Base-by-base conservation (phyloP, 2,329 filamentous ascomycete genomes). In the Intubia oerlemansii region DNA sequence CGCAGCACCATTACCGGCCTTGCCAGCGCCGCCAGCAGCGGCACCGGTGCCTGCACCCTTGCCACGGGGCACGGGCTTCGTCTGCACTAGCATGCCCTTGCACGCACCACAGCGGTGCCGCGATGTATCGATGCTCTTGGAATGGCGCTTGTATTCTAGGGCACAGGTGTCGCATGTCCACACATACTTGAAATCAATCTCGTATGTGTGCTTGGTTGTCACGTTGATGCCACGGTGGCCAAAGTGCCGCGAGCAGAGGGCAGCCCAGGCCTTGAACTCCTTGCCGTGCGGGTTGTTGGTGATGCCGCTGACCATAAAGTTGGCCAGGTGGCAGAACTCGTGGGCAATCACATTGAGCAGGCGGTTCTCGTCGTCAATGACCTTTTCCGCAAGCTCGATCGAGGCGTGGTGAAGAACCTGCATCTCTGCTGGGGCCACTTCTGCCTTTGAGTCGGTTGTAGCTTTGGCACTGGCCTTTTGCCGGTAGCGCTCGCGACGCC, bases 301-400 rank as follows among this genome's bases (percentile, higher is more conserved):
- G 10, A 40, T 20, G 20, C 72, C 68, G 27, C 63, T 73, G 36
- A 95, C 57, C 69, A 95, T 90, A 48, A 85, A 93, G 42, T 82
- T 91, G 24, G 80, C 74, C 2, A 95, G 55, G 44, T 98, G 88
- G 48, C 88, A 95, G 54, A 88, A 95, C 42, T 98, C 88, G 47
- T 98, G 88, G 0, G 85, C 81, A n/a, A 95, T 53, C 0, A 88
- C 82, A 47, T 93, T 93, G 37, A 88, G 61, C 2, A 95, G 62
- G 4, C 80, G 68, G 33, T 75, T 51, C 39, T 78, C 67, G 42
- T 74, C 64, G 44, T 81, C 70, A 36, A 95, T 82, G 26, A 93
- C 73, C 46, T 90, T 91, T 31, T 79, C 70, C 0, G 84, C 80
- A 3, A 95, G 66, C 45, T 95, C 84, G 42, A 95, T 92, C 11